Base-by-base conservation (phyloP, 352 stramenopile species). In the Globisporangium sylvaticum region DNA sequence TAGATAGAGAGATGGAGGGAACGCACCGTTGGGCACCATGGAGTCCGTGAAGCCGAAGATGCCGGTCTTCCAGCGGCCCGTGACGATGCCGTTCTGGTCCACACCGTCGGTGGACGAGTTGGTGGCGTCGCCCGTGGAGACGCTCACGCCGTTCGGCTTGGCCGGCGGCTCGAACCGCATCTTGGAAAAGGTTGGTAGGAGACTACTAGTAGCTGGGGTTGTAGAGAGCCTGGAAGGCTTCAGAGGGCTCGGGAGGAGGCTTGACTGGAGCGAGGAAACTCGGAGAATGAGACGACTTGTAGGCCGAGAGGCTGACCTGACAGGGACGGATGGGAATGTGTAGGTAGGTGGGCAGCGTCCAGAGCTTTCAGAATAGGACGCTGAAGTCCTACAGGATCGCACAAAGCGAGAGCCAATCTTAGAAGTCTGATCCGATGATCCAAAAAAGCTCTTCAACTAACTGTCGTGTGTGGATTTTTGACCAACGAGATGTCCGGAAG, bases 11-110 rank as follows among this genome's bases (percentile, higher is more conserved):
- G 39, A 58, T 22, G 29, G 5, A 25, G 29, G 0, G 1, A 55
- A 24, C 75, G 48, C 68, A 91, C 82, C 84, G 76, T 92, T 92
- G 9, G 84, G 84, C 1, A 92, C 72, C 53, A 91, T 64, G 8
- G 80, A 81, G 65, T 89, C 80, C 24, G 72, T 85, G 71, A 78
- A 92, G 67, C 76, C 81, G 53, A 89, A 92, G 64, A 92, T 69
- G 37, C 80, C 78, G 12, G 79, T 87, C 69, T 92, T 92, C 84
- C 84, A 92, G 70, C 79, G 79, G 29, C 85, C 83, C n/a, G 80
- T 84, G 44, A 89, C 70, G 61, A 93, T 76, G 10, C 81, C 85
- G 64, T 91, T 91, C 27, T 85, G 76, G 72, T 91, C 85, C 50
- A 77, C 73, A 27, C 81, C 83, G 12, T 80, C 66, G 42, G 18